Evolutionary conservation across 768 basidiomycete genomes (phyloP).

Genomic region (Ramaria rubella): DNA sequence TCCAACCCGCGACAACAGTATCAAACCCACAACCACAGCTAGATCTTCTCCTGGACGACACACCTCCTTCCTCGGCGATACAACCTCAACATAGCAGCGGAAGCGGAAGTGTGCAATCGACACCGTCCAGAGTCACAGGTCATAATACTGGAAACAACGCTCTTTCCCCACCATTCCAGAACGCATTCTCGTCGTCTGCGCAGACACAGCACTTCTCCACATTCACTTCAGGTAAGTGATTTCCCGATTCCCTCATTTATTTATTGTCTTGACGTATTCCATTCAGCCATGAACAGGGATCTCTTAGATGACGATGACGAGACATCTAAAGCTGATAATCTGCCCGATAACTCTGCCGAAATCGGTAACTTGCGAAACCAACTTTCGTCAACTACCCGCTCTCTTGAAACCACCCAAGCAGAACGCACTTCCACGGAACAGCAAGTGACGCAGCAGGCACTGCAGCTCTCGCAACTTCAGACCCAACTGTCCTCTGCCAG

Average conservation of each 20-base stretch:
- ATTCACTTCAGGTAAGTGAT: background rate
- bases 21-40: slow-evolving; percentile 33
- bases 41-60: slow-evolving; percentile 42
- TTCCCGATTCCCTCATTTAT: background rate
- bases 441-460: slow-evolving; percentile 57
- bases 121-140: background rate
- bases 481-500: slow-evolving; percentile 79
- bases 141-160: background rate
- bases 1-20: slow-evolving; percentile 9
- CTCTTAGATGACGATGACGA: slow-evolving; percentile 71
- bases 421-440: slow-evolving; percentile 65
- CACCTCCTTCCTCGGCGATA: slow-evolving; percentile 23
- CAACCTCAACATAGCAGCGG: background rate
- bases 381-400: slow-evolving; percentile 68
- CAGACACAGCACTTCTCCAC: slow-evolving; percentile 27
- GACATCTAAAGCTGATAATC: slow-evolving; percentile 38
- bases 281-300: slow-evolving; percentile 33
- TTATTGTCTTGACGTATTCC: slow-evolving; percentile 8
- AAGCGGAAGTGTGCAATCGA: background rate
- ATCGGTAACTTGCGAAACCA: slow-evolving; percentile 87
- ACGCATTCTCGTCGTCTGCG: slow-evolving; percentile 19
- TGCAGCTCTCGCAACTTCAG: slow-evolving; percentile 73
- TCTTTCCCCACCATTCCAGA: background rate
- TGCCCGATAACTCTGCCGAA: slow-evolving; percentile 74
- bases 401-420: slow-evolving; percentile 55